Conservation (phyloP, 2,329 filamentous ascomycete genomes). For the Colletotrichum lentis region DNA sequence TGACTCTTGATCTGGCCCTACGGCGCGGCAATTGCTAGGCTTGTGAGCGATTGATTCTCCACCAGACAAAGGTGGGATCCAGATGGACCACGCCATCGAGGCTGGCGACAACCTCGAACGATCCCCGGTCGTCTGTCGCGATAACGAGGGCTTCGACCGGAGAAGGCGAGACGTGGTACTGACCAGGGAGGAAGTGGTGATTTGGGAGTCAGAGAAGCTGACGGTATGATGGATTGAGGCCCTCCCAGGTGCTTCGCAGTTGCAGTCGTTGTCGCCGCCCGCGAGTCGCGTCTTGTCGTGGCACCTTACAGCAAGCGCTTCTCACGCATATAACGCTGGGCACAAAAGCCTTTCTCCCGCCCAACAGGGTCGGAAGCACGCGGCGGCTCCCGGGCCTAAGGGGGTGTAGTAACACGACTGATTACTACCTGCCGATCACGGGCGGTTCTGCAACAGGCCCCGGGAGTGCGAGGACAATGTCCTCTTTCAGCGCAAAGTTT, state of each 20-base stretch:
- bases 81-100: constrained; percentile 5
- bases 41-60: constrained; percentile 12
- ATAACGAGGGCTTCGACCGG: background rate
- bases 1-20: background rate
- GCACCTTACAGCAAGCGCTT: constrained; percentile 34
- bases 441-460: constrained; percentile 17
- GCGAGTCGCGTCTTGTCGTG: constrained; percentile 33
- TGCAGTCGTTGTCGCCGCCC: constrained; percentile 14
- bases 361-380: constrained; percentile 32
- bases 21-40: constrained; percentile 3
- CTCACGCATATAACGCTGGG: constrained; percentile 21
- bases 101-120: constrained; percentile 10
- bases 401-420: background rate
- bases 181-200: constrained; percentile 4
- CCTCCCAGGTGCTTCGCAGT: constrained; percentile 27
- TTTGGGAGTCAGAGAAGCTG: background rate
- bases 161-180: constrained; percentile 1
- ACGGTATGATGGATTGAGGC: constrained; percentile 15
- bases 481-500: background rate
- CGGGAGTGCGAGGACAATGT: background rate
- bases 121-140: constrained; percentile 1
- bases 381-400: constrained; percentile 26
- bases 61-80: constrained; percentile 30
- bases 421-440: constrained; percentile 19
- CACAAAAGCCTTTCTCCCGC: constrained; percentile 25